Evolutionary conservation across 257 asterid species (phyloP).

Genomic region (Gentiana macrophylla): DNA sequence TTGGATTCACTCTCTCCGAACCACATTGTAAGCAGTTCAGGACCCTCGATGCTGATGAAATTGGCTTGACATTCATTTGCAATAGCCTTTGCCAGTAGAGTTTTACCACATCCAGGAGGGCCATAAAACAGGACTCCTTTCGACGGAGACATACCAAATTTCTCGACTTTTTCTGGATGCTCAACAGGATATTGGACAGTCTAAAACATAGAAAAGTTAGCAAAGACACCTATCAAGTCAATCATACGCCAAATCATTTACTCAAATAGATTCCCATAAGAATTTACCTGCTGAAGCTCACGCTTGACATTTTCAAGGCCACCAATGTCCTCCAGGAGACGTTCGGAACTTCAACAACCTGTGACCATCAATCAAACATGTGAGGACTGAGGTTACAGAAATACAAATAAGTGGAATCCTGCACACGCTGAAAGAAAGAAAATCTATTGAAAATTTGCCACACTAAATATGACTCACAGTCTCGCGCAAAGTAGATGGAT

Average conservation of each 20-base stretch:
- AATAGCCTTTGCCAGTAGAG: conserved; percentile 84
- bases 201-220: conserved; percentile 13
- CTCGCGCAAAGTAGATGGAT: conserved; percentile 52
- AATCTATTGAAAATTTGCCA: neutral
- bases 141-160: conserved; percentile 93
- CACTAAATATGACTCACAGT: conserved; percentile 16
- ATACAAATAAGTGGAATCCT: too few relatives aligned
- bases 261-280: neutral
- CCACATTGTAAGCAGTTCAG: conserved; percentile 94
- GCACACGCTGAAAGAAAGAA: neutral
- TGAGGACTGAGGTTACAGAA: neutral
- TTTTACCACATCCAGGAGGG: conserved; percentile 90
- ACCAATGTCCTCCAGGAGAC: conserved; percentile 46
- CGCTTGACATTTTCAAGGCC: conserved; percentile 40
- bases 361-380: neutral
- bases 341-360: conserved; percentile 53
- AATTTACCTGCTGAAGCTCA: conserved; percentile 44
- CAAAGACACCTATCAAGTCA: neutral
- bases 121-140: conserved; percentile 91
- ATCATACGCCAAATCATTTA: neutral
- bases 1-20: conserved; percentile 97
- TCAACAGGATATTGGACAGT: conserved; percentile 97
- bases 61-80: conserved; percentile 94
- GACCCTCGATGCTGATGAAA: conserved; percentile 85
- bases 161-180: conserved; percentile 94